Base-by-base conservation (phyloP, 202 grass and related monocot species). In the Setaria viridis region DNA sequence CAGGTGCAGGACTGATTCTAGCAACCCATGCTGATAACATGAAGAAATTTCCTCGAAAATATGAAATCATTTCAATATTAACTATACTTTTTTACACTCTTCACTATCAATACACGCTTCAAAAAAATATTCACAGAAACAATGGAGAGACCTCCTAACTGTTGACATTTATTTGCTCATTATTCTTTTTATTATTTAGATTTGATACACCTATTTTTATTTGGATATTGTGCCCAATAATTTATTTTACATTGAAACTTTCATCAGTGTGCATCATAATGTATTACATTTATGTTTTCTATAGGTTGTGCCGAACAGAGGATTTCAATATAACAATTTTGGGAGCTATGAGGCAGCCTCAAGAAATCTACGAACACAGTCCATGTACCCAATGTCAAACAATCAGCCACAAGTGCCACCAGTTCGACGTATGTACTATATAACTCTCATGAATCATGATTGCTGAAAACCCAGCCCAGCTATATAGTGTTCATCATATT, bases 401-500 rank as follows among this genome's bases (percentile, higher is more conserved):
- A 85, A 78, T 90, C 89, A 91, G 72, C 87, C 87, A n/a, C 89
- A 91, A 81, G 86, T 73, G 72, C 47, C 69, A 88, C 54, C 80
- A 0, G 71, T 94, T 53, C 67, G 71, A 20, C 59, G 94, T 94
- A 97, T 67, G 83, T 74, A 13, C n/a, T 19, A 32, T 85, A 25
- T 25, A 41, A 35, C 68, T 85, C 29, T 78, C 19, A 67, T 71
- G 4, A 6, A 76, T 85, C 43, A 46, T 9, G 42, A 45, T 45
- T 45, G 2, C 6, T 45, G 6, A 7, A 3, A 37, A 37, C 2
- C 4, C 39, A 41, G 39, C 39, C 39, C 37, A 39, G 37, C 37
- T 39, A 4, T 41, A 41, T 41, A 6, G 39, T 41, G 5, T 41
- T 41, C 39, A 41, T 41, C 39, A 41, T 47, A 20, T 73, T 66